phyloP scores from a whole-genome alignment of 2,329 filamentous ascomycete species.

The Epichloe sibirici region DNA sequence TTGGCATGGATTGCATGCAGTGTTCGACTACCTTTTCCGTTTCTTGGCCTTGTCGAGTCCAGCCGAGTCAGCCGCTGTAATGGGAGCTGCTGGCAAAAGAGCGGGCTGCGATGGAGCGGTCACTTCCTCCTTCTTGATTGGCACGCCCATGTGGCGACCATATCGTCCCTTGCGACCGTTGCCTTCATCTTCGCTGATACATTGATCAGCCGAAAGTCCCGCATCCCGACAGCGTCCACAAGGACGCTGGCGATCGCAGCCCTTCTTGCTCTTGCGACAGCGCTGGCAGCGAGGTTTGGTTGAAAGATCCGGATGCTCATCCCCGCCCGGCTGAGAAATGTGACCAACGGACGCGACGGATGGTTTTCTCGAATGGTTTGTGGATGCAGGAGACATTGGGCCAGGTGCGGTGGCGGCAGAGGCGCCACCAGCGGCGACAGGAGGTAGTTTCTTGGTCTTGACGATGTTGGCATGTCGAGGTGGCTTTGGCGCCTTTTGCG shows the following conservation, averaged over 20 bases:
- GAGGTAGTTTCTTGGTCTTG: conserved; percentile 41
- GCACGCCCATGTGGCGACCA: conserved; percentile 57
- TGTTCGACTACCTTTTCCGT: conserved; percentile 39
- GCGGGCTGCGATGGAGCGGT: conserved; percentile 23
- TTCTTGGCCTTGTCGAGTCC: conserved; percentile 45
- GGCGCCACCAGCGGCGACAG: conserved; percentile 10
- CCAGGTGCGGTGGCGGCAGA: conserved; percentile 16
- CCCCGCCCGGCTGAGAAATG: conserved; percentile 50
- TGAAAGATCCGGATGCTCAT: conserved; percentile 84
- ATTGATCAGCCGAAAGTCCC: conserved; percentile 83
- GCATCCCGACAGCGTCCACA: conserved; percentile 94
- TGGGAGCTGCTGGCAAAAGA: conserved; percentile 32
- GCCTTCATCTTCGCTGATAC: conserved; percentile 93
- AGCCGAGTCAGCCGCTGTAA: conserved; percentile 24
- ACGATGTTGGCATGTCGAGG: conserved; percentile 24
- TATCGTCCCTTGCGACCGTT: conserved; percentile 95
- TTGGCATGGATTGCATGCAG: not conserved
- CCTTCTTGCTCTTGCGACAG: conserved; percentile 99
- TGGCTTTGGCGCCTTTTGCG: conserved; percentile 30
- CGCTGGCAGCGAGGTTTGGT: conserved; percentile 95
- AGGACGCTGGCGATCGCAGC: conserved; percentile 89
- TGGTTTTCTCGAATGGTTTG: conserved; percentile 63
- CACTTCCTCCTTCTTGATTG: conserved; percentile 45
- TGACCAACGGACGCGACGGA: conserved; percentile 50
- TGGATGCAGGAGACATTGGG: conserved; percentile 49